Base-by-base conservation (phyloP, 352 stramenopile species). In the Phytophthora brassicae region DNA sequence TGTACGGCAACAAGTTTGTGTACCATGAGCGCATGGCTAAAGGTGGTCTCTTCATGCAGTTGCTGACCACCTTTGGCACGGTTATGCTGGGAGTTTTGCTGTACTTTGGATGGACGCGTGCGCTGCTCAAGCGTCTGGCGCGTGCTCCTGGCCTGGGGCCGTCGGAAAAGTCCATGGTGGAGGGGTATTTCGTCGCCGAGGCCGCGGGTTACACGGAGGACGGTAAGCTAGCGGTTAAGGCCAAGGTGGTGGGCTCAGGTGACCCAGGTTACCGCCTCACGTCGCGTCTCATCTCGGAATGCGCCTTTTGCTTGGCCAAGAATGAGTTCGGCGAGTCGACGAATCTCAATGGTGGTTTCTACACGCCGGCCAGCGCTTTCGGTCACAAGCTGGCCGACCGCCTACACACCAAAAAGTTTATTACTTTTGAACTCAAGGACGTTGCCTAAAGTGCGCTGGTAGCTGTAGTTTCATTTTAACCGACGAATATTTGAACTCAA, bases 121-220 rank as follows among this genome's bases (percentile, higher is more conserved):
- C 72, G 38, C 51, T 97, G 6, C 45, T 96, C 43, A 88, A 87
- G 45, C 74, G 73, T 26, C 24, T 95, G 31, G 64, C 90, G 12
- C 84, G 85, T 22, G 63, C 81, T 57, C 86, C 90, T 23, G 90
- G 91, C 17, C 44, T 94, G 56, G 93, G 92, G 5, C 91, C 93
- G 16, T 87, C 74, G 17, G 77, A 93, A 38, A 63, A 90, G 47
- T 49, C 75, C 16, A 96, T 97, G 88, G 63, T 81, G 29, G 72
- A 91, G 12, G 91, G 89, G 35, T 89, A 82, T 53, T 84, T 95
- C 17, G 66, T 80, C 46, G 61, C 90, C 2, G 69, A 86, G 46
- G 61, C 66, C 2, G 66, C 75, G 9, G 81, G 74, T 1, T 88
- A 87, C 64, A 65, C 70, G 11, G 61, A 73, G 3, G 68, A 73